Evolutionary conservation across 306 rosid species (phyloP).

Genomic region (Prunus dulcis): DNA sequence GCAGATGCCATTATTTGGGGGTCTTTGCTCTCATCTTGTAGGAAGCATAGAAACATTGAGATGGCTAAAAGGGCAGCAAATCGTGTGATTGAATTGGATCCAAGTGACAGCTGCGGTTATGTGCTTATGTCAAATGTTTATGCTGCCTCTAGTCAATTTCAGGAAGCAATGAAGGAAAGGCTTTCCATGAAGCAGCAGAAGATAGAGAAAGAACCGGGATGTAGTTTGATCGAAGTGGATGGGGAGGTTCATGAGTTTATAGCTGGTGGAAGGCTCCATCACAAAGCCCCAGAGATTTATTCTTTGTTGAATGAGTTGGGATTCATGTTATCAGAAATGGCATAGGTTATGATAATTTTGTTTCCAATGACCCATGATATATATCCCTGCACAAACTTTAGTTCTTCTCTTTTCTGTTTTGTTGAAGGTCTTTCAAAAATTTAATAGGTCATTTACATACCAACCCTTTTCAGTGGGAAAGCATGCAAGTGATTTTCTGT

Average conservation of each 20-base stretch:
- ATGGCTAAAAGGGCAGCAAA: conserved; percentile 64
- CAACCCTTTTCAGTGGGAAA: too few species aligned
- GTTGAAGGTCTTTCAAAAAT: too few species aligned
- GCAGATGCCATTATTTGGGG: conserved; percentile 85
- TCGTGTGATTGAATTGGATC: conserved; percentile 53
- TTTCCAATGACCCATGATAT: neutral
- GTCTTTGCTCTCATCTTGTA: conserved; percentile 70
- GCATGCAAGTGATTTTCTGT: too few species aligned
- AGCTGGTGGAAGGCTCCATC: conserved; percentile 67
- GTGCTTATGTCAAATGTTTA: conserved; percentile 73
- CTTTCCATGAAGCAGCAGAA: conserved; percentile 56
- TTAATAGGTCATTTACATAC: too few species aligned
- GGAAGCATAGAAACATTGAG: conserved; percentile 56
- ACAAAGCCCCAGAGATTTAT: conserved; percentile 59
- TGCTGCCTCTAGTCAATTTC: conserved; percentile 49
- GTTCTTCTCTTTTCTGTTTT: too few species aligned
- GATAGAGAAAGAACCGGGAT: conserved; percentile 77
- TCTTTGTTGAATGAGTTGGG: conserved; percentile 42
- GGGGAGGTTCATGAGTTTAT: conserved; percentile 81
- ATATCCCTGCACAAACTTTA: neutral
- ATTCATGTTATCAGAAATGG: conserved; percentile 12
- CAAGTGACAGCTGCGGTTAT: conserved; percentile 59
- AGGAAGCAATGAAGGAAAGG: conserved; percentile 62
- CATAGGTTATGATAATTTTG: neutral
- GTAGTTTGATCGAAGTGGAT: conserved; percentile 76